Evolutionary conservation across 2,329 filamentous ascomycete genomes (phyloP), one percentile per base, ranked within the genome.

Genomic region (Aaosphaeria pasadenensis): DNA sequence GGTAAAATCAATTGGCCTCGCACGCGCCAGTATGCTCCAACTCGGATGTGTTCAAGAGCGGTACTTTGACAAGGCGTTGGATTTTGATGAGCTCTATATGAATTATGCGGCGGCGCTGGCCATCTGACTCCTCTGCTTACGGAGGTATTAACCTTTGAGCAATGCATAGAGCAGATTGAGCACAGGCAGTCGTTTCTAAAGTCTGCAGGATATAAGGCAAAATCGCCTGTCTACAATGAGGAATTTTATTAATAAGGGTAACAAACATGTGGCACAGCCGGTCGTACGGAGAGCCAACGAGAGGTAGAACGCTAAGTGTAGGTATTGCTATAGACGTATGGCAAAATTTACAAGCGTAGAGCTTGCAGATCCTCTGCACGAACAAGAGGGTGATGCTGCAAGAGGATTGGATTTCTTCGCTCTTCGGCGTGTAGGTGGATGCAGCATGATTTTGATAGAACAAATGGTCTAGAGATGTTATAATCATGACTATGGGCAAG

Each of bases 211-310:
- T 36, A 9, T 36, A 9, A 9, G 33, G 33, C 33, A 9, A 36
- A n/a, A 36, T 9, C 33, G 33, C 33, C 9, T n/a, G 33, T n/a
- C 33, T 36, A 36, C n/a, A 9, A 9, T n/a, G 33, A 9, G 33
- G n/a, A 36, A n/a, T 36, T 9, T 36, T n/a, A 9, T 36, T 9
- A n/a, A 36, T 51, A 38, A 43, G 30, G 46, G 35, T 17, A 47
- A 45, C 31, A 17, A 39, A 11, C 33, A 33, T 44, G 45, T 40
- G 49, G 49, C 45, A 42, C 32, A 30, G 40, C 33, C 44, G 44
- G 47, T 47, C 47, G 47, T 44, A 47, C 38, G 44, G 47, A 52
- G 44, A n/a, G 39, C 33, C n/a, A 36, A 9, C n/a, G 33, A 9
- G n/a, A 9, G n/a, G 33, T 9, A 36, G 33, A 36, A n/a, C 33